Conservation (phyloP, 495 filamentous ascomycete species). For the Xylaria nigripes region DNA sequence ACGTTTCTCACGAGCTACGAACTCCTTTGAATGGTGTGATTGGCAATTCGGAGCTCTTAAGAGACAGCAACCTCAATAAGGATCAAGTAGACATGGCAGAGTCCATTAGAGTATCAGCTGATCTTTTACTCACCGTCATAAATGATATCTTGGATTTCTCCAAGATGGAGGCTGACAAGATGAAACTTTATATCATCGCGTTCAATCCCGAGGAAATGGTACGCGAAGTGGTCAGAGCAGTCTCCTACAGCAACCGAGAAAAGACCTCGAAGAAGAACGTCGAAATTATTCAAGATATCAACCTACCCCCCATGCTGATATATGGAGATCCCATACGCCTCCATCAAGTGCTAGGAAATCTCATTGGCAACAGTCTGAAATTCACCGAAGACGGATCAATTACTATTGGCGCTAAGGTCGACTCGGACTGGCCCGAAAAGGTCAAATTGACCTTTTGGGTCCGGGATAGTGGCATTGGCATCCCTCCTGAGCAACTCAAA, state of each 20-base stretch:
- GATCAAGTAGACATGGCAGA: constrained; percentile 91
- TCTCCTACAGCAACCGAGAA: constrained; percentile 76
- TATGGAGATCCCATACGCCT: constrained; percentile 83
- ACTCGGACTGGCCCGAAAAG: constrained; percentile 58
- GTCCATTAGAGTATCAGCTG: constrained; percentile 81
- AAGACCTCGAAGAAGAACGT: constrained; percentile 53
- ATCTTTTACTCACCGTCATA: constrained; percentile 85
- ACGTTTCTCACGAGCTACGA: constrained; percentile 80
- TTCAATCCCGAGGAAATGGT: constrained; percentile 81
- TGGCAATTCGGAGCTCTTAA: constrained; percentile 79
- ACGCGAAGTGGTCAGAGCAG: constrained; percentile 75
- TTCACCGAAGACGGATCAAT: constrained; percentile 84
- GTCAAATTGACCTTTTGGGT: constrained; percentile 76
- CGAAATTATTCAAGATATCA: constrained; percentile 61
- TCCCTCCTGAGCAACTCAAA: constrained; percentile 67
- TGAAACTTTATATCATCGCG: constrained; percentile 83
- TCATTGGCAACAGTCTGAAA: constrained; percentile 89
- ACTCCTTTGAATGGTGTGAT: constrained; percentile 87
- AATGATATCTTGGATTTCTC: constrained; percentile 94
- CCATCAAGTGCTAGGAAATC: constrained; percentile 88
- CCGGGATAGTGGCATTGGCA: constrained; percentile 85
- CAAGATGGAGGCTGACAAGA: constrained; percentile 89
- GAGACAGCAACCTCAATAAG: constrained; percentile 63
- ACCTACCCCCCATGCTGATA: constrained; percentile 70
- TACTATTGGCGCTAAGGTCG: constrained; percentile 63